These are phyloP conservation scores for Amanita fuliginea DNA, from an alignment of 768 basidiomycete genomes.

Conservation along the genomic window DNA sequence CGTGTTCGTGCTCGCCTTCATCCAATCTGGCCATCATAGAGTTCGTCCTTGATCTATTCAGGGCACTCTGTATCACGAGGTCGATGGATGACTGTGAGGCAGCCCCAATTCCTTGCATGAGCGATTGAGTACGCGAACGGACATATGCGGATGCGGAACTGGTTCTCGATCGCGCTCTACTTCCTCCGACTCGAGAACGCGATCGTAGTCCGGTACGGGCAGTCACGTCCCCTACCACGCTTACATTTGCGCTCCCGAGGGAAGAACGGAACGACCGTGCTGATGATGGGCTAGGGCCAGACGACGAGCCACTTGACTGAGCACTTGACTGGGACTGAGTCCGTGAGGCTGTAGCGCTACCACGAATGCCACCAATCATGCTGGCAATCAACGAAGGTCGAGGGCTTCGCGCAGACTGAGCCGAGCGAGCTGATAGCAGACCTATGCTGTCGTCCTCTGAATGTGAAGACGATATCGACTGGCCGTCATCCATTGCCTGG, in stretches of 20 bases:
- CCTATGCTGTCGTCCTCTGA: constrained; percentile 30
- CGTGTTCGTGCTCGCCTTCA: constrained; percentile 26
- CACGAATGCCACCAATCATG: constrained; percentile 4
- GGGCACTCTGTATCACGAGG: constrained; percentile 30
- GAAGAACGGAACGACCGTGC: constrained; percentile 30
- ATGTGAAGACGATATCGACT: constrained; percentile 5
- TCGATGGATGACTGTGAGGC: constrained; percentile 55
- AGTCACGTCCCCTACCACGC: constrained; percentile 1
- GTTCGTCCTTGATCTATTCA: constrained; percentile 25
- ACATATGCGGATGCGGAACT: constrained; percentile 33
- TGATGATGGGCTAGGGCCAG: constrained; percentile 24
- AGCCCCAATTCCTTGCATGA: constrained; percentile 53
- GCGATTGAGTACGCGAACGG: constrained; percentile 54
- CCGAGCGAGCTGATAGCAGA: constrained; percentile 23
- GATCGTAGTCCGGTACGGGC: constrained; percentile 9
- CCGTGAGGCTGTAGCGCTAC: constrained; percentile 19
- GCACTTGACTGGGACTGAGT: constrained; percentile 22
- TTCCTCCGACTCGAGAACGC: constrained; percentile 15
- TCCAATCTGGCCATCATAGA: constrained; percentile 65
- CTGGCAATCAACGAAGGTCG: constrained; percentile 27
- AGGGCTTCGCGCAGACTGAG: constrained; percentile 29
- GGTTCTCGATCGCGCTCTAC: constrained; percentile 20
- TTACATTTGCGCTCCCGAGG: constrained; percentile 8
- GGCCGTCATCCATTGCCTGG: not conserved
- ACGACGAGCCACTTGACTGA: constrained; percentile 20